Percentiles rank a stretch among this genome's conserved stretches.
These are phyloP conservation scores for Nepenthes mirabilis DNA, from an alignment of 148 eudicot genomes.

Conservation along the genomic window DNA sequence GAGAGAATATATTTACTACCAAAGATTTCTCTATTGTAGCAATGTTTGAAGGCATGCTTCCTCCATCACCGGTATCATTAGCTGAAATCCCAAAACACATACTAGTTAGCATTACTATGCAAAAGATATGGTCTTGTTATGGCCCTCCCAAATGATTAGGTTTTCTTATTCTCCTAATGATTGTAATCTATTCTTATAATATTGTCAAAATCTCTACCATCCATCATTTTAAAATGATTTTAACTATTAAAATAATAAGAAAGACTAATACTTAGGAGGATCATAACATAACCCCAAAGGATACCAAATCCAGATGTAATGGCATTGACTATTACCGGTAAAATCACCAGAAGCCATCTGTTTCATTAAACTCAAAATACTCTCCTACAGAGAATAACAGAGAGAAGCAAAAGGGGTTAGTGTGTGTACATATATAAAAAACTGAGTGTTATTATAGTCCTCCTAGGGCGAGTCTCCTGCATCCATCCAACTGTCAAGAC, in stretches of 20 bases:
- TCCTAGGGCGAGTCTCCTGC: too few species aligned
- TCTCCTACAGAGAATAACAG: slow-evolving; percentile 25
- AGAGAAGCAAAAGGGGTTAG: background rate
- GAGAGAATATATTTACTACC: slow-evolving; percentile 17
- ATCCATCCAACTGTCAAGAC: too few species aligned
- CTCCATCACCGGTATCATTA: slow-evolving; percentile 19
- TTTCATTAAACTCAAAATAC: slow-evolving; percentile 42
- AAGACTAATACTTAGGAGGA: too few species aligned
- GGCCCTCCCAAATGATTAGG: too few species aligned
- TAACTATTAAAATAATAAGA: too few species aligned
- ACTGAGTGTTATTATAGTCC: too few species aligned
- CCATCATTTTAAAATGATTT: too few species aligned
- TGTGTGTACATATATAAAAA: background rate
- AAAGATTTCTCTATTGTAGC: slow-evolving; percentile 31
- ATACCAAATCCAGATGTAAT: background rate
- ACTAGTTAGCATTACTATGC: background rate
- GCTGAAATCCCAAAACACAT: slow-evolving; percentile 6
- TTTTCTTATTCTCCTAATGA: too few species aligned
- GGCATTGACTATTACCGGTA: slow-evolving; percentile 18
- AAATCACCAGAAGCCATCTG: slow-evolving; percentile 32
- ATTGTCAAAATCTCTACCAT: too few species aligned
- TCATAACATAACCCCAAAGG: too few species aligned
- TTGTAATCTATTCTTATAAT: too few species aligned
- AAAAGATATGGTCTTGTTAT: background rate
- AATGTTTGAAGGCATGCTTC: slow-evolving; percentile 8